These are phyloP conservation scores for Exsudoporus frostii DNA, from an alignment of 768 basidiomycete genomes.

Conservation along the genomic window DNA sequence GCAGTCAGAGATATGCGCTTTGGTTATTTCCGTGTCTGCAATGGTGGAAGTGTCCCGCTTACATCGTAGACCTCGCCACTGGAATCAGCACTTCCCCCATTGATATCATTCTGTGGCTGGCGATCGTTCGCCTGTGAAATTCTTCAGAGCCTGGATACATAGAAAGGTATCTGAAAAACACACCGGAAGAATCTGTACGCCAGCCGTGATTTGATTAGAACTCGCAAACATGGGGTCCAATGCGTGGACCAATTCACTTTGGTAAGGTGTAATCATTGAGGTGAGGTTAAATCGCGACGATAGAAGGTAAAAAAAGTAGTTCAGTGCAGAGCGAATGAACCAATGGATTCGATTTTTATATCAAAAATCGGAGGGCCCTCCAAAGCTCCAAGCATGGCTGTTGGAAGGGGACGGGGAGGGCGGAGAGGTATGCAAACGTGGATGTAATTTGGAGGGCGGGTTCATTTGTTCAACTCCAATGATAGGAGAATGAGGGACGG, in stretches of 20 bases:
- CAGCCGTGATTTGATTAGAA: rapidly evolving
- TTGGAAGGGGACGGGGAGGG: neutral
- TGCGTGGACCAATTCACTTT: neutral
- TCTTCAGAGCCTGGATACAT: neutral
- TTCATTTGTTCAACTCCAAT: neutral
- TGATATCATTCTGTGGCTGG: neutral
- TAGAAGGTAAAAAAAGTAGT: neutral
- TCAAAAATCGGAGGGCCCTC: neutral
- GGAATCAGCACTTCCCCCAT: neutral
- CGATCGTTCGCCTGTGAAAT: neutral
- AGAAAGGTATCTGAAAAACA: neutral
- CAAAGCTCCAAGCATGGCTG: neutral
- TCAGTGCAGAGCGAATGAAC: neutral
- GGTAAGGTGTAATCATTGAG: neutral
- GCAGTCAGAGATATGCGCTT: too few relatives aligned
- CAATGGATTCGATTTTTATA: too few relatives aligned
- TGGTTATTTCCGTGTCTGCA: too few relatives aligned
- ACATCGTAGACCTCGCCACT: neutral
- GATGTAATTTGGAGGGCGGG: neutral
- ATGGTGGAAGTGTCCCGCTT: neutral
- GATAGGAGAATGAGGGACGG: neutral
- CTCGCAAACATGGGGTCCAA: neutral
- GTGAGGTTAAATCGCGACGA: neutral
- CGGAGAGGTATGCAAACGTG: neutral
- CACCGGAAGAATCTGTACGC: neutral